Evolutionary conservation across 352 stramenopile genomes (phyloP), one percentile per base, ranked within the genome.

Genomic region (Pythium guiyangense): DNA sequence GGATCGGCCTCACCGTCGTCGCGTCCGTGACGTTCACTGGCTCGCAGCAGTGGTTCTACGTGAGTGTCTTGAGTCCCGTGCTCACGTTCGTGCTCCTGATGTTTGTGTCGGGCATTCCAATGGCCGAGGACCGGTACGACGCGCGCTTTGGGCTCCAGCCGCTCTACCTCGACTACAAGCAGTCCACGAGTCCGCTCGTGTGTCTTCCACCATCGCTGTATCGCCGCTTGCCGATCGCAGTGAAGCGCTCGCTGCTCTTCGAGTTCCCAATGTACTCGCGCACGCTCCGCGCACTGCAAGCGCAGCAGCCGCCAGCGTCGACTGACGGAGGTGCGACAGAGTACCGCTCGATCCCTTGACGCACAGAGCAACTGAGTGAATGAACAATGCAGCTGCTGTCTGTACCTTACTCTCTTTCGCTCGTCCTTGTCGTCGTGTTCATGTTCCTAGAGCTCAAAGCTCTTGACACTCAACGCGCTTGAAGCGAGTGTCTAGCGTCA

Each of bases 11-110:
- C 15, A 82, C 73, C 1, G 44, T 86, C 25, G 26, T 84, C 9
- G 64, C 68, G 27, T 71, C 71, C 34, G 55, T 68, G 20, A 82
- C 64, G 50, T 81, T 84, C 52, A 61, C 52, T n/a, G 56, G 44
- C 18, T 59, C 57, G 26, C 57, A 77, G 43, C 63, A 57, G 40
- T 84, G 73, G 74, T 77, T 74, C 29, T 78, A 72, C 54, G 62
- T 85, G 25, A 78, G 67, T 35, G 65, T 71, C 39, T 54, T 82
- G 20, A 84, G 70, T 40, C 80, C 79, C 11, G 29, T 70, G 2
- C 67, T 90, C 34, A 84, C 74, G 25, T 76, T 79, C 53, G 48
- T 81, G n/a, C 65, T 90, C 60, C 77, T 90, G 63, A 74, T 87
- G 63, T 85, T 83, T 51, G 63, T 91, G 17, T 87, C 74, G 20